Percentiles rank a stretch among this genome's conserved stretches.
Evolutionary conservation across 1,284 basidiomycete genomes (phyloP).

Genomic region (Pseudozyma tsukubaensis): DNA sequence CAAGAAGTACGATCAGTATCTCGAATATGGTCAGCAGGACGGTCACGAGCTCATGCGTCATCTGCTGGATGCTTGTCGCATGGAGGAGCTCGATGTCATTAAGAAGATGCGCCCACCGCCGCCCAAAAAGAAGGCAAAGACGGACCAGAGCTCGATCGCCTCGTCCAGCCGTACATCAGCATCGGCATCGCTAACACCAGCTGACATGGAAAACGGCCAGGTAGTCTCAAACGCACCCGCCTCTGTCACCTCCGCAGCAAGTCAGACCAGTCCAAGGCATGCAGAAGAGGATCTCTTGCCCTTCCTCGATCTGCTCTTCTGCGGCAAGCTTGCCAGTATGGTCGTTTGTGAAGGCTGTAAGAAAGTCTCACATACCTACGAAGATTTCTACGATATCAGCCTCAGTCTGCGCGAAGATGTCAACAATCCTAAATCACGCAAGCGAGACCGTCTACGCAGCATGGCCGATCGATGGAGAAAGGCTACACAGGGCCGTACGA

Average conservation of each 20-base stretch:
- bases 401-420: conserved; percentile 74
- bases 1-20: conserved; percentile 89
- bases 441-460: conserved; percentile 49
- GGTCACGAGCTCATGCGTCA: conserved; percentile 92
- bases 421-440: conserved; percentile 40
- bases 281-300: conserved; percentile 75
- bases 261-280: neutral
- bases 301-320: conserved; percentile 88
- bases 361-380: conserved; percentile 84
- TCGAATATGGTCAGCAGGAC: conserved; percentile 86
- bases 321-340: conserved; percentile 85
- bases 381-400: conserved; percentile 92
- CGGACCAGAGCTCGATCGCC: conserved; percentile 23
- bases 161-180: too few relatives aligned
- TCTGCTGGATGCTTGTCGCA: conserved; percentile 88
- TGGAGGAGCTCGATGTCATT: conserved; percentile 91
- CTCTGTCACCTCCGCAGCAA: conserved; percentile 2
- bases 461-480: conserved; percentile 54
- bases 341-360: conserved; percentile 94
- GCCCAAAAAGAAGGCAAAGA: conserved; percentile 64
- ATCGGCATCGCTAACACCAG: conserved; percentile 9
- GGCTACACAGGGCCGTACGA: conserved; percentile 36
- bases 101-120: conserved; percentile 77
- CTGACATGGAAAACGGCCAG: conserved; percentile 34
- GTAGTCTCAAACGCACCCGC: conserved; percentile 7